These are phyloP conservation scores for Rhodotorula kratochvilovae DNA, from an alignment of 768 basidiomycete genomes.

Conservation along the genomic window DNA sequence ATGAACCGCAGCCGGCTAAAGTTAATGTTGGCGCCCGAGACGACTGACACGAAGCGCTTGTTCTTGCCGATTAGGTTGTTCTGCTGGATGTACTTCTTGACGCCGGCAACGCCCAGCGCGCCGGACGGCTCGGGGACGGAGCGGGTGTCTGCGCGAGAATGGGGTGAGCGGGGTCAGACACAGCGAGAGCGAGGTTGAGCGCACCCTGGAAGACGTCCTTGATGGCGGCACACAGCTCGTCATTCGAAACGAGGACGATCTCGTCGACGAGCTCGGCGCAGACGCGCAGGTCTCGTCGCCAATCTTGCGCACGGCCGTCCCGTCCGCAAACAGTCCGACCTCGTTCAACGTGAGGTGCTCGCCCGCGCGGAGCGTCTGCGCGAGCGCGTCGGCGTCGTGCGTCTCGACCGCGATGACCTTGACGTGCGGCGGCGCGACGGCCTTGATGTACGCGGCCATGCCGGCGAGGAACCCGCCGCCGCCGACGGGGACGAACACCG, in stretches of 20 bases:
- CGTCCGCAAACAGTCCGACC: conserved; percentile 94
- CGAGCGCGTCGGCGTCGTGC: conserved; percentile 90
- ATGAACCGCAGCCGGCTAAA: conserved; percentile 94
- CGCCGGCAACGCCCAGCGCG: conserved; percentile 81
- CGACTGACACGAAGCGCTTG: conserved; percentile 81
- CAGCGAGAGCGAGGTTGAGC: conserved; percentile 13
- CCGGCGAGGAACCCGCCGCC: conserved; percentile 93
- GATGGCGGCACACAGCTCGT: conserved; percentile 96
- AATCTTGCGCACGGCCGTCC: conserved; percentile 92
- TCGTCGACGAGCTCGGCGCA: conserved; percentile 79
- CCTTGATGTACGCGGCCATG: conserved; percentile 83
- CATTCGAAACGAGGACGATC: conserved; percentile 79
- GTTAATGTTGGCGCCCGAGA: conserved; percentile 99
- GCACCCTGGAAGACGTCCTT: conserved; percentile 97
- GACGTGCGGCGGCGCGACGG: conserved; percentile 77
- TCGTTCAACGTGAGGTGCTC: conserved; percentile 77
- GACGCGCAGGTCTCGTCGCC: conserved; percentile 93
- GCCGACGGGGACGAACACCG: conserved; percentile 83
- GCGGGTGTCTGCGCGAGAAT: conserved; percentile 66
- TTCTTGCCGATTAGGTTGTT: conserved; percentile 76
- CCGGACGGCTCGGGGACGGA: conserved; percentile 96
- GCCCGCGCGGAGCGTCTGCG: conserved; percentile 70
- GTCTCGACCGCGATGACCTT: conserved; percentile 90
- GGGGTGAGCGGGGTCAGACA: neutral
- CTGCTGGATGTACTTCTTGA: conserved; percentile 77